Conservation (phyloP, 805 yeast genomes). For the Suhomyces sp. region DNA sequence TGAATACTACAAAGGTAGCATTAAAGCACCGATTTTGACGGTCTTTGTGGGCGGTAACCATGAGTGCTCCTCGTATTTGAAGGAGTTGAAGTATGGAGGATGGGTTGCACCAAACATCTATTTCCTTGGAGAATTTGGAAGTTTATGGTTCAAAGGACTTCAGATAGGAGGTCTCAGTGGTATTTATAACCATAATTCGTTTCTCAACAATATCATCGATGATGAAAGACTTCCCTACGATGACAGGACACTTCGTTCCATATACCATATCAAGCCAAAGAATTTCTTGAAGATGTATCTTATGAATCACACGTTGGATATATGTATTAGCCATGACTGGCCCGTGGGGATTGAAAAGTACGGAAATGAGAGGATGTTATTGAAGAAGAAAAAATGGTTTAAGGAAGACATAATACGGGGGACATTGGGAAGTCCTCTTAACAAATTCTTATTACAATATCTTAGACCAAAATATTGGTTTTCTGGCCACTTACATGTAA, state of each 20-base stretch:
- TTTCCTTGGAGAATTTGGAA: slow-evolving; percentile 77
- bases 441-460: slow-evolving; percentile 50
- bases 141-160: slow-evolving; percentile 71
- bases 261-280: slow-evolving; percentile 71
- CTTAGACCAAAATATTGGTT: slow-evolving; percentile 77
- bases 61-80: slow-evolving; percentile 78
- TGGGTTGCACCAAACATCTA: slow-evolving; percentile 90
- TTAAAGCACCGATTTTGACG: slow-evolving; percentile 71
- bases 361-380: slow-evolving; percentile 56
- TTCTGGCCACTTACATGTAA: slow-evolving; percentile 85
- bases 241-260: slow-evolving; percentile 48
- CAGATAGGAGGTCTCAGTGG: slow-evolving; percentile 85
- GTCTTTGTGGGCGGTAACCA: slow-evolving; percentile 94
- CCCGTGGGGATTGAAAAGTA: slow-evolving; percentile 71
- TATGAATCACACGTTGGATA: slow-evolving; percentile 41
- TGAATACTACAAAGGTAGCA: slow-evolving; percentile 60
- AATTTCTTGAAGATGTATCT: slow-evolving; percentile 58
- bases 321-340: slow-evolving; percentile 90
- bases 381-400: slow-evolving; percentile 67
- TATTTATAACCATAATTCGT: slow-evolving; percentile 54
- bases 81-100: slow-evolving; percentile 80
- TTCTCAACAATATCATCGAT: slow-evolving; percentile 41
- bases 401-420: slow-evolving; percentile 57
- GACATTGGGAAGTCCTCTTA: slow-evolving; percentile 71
- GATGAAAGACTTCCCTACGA: slow-evolving; percentile 51